Evolutionary conservation across 1,139 yeast genomes (phyloP), one percentile per base, ranked within the genome.

Genomic region (Arxiozyma heterogenica): DNA sequence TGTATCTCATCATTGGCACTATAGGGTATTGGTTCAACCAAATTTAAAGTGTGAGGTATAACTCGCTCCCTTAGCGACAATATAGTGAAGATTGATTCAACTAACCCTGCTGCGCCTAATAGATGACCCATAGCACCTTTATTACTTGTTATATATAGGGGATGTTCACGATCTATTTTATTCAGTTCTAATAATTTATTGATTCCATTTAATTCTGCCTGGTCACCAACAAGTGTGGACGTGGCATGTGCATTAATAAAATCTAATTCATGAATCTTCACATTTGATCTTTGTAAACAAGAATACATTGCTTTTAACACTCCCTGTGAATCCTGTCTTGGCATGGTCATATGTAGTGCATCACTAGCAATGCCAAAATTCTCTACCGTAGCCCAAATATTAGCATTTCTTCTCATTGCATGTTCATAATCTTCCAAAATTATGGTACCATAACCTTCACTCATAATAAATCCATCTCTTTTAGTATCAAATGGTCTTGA

Each of bases 161-260:
- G 63, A 0, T 69, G 64, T 22, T 67, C 64, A 12, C 63, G 58
- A 2, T 69, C 66, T 12, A 54, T 50, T 2, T 49, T 44, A 4
- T 54, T 41, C 17, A 30, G 21, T 21, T 30, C 15, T 30, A 43
- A 34, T 57, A 84, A 79, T 4, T 78, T 68, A 51, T 74, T 70
- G 53, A 93, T 83, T 3, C 98, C 98, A 49, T 70, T 69, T 63
- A 86, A 83, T 66, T 94, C 99, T 0, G 96, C 95, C 22, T 82
- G 72, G 65, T 94, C 99, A 4, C 99, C 99, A 9, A 91, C 73
- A 8, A 75, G 73, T 0, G 99, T 94, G 0, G 96, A 87, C 0
- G 99, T 94, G 0, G 99, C 98, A 70, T 94, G 99, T 1, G 98
- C 98, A 70, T 94, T 94, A 51, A 94, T 76, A 65, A 90, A 93